A percentile compares a stretch with the other conserved stretches of the same genome.
Conservation (phyloP, 2,329 filamentous ascomycete species). For the Plectosphaerella plurivora region DNA sequence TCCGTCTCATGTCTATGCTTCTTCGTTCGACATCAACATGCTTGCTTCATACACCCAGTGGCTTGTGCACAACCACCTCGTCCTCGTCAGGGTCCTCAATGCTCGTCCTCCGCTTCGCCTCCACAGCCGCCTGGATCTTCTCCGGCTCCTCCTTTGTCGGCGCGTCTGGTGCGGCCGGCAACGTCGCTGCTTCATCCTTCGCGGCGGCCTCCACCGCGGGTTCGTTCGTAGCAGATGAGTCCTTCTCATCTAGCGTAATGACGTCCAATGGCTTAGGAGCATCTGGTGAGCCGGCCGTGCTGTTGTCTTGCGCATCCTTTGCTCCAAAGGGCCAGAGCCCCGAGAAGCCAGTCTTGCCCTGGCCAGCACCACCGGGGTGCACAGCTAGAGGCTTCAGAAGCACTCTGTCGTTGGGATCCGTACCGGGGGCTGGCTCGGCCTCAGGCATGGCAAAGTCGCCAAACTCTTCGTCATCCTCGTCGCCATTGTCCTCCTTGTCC, state of each 20-base stretch:
- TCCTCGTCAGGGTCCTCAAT: constrained; percentile 57
- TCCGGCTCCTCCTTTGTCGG: constrained; percentile 20
- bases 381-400: constrained; percentile 52
- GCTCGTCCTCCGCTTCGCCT: constrained; percentile 51
- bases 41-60: background rate
- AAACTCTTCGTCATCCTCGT: constrained; percentile 61
- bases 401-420: constrained; percentile 31
- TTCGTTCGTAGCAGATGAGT: background rate
- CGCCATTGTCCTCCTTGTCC: constrained; percentile 46
- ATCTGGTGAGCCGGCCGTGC: constrained; percentile 18
- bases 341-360: constrained; percentile 33
- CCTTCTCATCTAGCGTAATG: background rate
- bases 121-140: constrained; percentile 40
- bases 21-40: too few relatives aligned
- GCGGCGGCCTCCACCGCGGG: background rate
- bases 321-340: constrained; percentile 57
- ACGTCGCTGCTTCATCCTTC: constrained; percentile 15
- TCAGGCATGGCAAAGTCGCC: constrained; percentile 66
- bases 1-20: too few relatives aligned
- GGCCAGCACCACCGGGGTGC: constrained; percentile 35
- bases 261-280: too few relatives aligned
- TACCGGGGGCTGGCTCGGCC: constrained; percentile 27
- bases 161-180: background rate
- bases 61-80: constrained; percentile 33
- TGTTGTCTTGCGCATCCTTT: constrained; percentile 23